These are phyloP conservation scores for Fomitiporia mediterranea DNA, from an alignment of 1,284 basidiomycete species.

Conservation along the genomic window DNA sequence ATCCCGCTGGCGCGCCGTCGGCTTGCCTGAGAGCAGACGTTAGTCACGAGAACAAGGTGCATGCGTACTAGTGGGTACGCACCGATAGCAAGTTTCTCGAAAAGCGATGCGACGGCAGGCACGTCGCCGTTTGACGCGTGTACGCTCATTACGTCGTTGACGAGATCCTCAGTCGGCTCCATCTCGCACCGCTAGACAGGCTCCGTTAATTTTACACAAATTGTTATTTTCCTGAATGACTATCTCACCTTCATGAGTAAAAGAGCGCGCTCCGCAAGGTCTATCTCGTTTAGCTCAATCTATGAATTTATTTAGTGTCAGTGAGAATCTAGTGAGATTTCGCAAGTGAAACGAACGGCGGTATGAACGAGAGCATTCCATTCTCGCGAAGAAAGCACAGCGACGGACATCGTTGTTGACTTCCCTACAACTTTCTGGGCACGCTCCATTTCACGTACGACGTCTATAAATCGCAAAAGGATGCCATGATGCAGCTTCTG, in stretches of 20 bases:
- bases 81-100: slow-evolving; percentile 44
- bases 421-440: slow-evolving; percentile 1
- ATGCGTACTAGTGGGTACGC: slow-evolving; percentile 11
- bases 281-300: slow-evolving; percentile 33
- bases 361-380: slow-evolving; percentile 45
- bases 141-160: slow-evolving; percentile 44
- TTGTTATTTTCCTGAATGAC: neutral
- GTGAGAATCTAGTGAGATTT: slow-evolving; percentile 21
- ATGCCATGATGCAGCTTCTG: slow-evolving; percentile 10
- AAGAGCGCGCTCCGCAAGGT: slow-evolving; percentile 33
- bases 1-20: slow-evolving; percentile 56
- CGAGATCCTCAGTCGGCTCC: slow-evolving; percentile 34
- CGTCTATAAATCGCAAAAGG: slow-evolving; percentile 9
- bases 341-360: slow-evolving; percentile 31
- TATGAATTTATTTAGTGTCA: slow-evolving; percentile 21
- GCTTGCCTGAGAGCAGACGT: slow-evolving; percentile 32
- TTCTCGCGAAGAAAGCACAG: slow-evolving; percentile 44
- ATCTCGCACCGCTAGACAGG: slow-evolving; percentile 35
- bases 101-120: slow-evolving; percentile 40
- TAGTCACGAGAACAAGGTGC: neutral
- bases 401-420: slow-evolving; percentile 29
- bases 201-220: neutral
- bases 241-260: slow-evolving; percentile 51
- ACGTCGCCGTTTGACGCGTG: slow-evolving; percentile 48
- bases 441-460: slow-evolving; percentile 5